Base-by-base conservation (phyloP, 75 land plant species). In the Pseudotsuga menziesii region DNA sequence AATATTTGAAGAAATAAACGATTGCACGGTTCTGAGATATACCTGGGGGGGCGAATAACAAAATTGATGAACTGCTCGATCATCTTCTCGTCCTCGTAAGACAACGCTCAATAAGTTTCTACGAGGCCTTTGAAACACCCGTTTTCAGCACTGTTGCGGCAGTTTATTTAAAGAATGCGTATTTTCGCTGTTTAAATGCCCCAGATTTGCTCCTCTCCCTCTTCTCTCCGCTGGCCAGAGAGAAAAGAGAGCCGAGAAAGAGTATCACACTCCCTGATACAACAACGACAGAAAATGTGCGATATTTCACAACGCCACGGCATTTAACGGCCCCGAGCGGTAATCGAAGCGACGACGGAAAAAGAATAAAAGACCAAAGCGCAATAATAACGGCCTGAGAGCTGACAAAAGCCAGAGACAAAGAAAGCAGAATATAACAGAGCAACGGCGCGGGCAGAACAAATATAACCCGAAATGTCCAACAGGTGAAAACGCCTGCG, bases 41-140 rank as follows among this genome's bases (percentile, higher is more conserved):
- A 90, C 99, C 99, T 87, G 32, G 99, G 99, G 60, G 99, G 99
- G 11, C 99, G 99, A 72, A 96, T 95, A 9, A 95, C 96, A 74
- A 93, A 95, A 77, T 95, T 93, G 82, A 95, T 92, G 67, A 95
- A 90, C 83, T 95, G 98, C 19, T 95, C 98, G 78, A 95, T 93
- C 95, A 95, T 93, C 71, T 57, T 80, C 58, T 63, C 29, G 52
- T 35, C n/a, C 62, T 25, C 71, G 15, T 2, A 64, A 15, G 15
- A n/a, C 63, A 19, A 60, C 61, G 11, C 6, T 44, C 23, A 7
- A n/a, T 22, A 36, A n/a, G 22, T 13, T n/a, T 25, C 63, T 19
- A 11, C 22, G 63, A n/a, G 63, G 63, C 26, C 32, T 52, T 74
- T 25, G 14, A 74, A 74, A 74, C 75, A 29, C 12, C 57, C 11